Evolutionary conservation across 768 basidiomycete genomes (phyloP), one percentile per base, ranked within the genome.

Genomic region (Termitomyces sp.): DNA sequence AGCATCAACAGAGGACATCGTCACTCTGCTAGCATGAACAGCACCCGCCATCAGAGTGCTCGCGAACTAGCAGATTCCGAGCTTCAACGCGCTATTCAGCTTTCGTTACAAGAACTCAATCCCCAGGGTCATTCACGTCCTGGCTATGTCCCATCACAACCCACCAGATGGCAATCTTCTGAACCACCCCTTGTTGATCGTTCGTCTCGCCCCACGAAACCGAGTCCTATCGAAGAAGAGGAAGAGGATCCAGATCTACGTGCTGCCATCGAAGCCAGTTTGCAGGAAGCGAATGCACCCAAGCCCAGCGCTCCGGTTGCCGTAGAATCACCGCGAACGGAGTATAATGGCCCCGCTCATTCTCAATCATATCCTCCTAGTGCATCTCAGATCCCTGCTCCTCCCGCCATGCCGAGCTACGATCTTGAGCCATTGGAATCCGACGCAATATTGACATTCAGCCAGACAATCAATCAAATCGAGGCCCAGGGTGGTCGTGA

Each of bases 201-300:
- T 45, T 71, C 67, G 53, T 78, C 77, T 50, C 80, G 78, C 15
- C 70, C 77, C 47, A 51, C 57, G 50, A 58, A 62, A 15, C 65
- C 70, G 41, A 65, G 71, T 30, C 30, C 56, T 14, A 61, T 65
- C 15, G 72, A 68, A 3, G 83, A 77, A 11, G 88, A 92, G 11
- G 95, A 96, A 32, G 90, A 96, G 3, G 96, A 99, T 68, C 89
- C 90, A 11, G 94, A 98, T 55, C 75, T 99, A 19, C 82, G 78
- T 56, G 90, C 96, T 19, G 97, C 97, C 0, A 99, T 99, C 49
- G 93, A 98, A 66, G 97, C 97, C 0, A 93, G 90, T 66, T 69
- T 99, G 58, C 78, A 85, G n/a, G 97, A 99, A 63, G 86, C 81
- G 2, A 84, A 77, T 56, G 85, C 88, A 11, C 87, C 87, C 0